phyloP scores from a whole-genome alignment of 305 asterid species.

The Rubia tinctorum region DNA sequence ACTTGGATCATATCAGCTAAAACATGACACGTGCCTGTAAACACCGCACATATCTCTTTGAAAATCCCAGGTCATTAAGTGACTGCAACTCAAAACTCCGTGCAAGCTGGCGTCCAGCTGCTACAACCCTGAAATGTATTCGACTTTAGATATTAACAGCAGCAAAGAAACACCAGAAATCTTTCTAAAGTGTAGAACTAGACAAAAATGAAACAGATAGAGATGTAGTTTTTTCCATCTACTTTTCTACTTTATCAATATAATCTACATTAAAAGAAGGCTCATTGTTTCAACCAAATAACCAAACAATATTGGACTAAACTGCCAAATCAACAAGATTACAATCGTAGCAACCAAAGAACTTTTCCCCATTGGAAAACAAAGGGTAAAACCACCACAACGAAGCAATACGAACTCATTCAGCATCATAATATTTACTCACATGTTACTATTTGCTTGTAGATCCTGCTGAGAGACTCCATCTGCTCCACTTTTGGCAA shows the following conservation, averaged over 20 bases:
- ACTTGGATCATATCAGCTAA: background rate
- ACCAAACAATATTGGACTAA: background rate
- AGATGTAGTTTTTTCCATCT: background rate
- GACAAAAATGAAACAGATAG: background rate
- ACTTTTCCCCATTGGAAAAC: background rate
- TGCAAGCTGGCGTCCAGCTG: slow-evolving; percentile 94
- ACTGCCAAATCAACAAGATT: background rate
- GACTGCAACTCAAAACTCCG: slow-evolving; percentile 83
- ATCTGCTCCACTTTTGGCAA: slow-evolving; percentile 83
- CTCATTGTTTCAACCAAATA: background rate
- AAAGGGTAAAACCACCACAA: background rate
- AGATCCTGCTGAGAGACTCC: slow-evolving; percentile 83
- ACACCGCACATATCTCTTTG: slow-evolving; percentile 88
- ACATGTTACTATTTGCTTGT: slow-evolving; percentile 87
- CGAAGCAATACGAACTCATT: background rate
- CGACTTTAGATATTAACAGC: background rate
- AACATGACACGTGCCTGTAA: slow-evolving; percentile 60
- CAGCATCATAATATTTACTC: slow-evolving; percentile 28
- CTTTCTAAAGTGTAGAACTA: background rate
- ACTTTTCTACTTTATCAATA: too few relatives aligned
- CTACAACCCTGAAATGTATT: slow-evolving; percentile 51
- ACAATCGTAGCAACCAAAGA: too few relatives aligned
- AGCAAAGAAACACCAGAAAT: background rate
- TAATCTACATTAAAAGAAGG: background rate
- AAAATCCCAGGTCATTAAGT: slow-evolving; percentile 83